Conservation (phyloP, 495 filamentous ascomycete genomes). For the Xylaria venustula region DNA sequence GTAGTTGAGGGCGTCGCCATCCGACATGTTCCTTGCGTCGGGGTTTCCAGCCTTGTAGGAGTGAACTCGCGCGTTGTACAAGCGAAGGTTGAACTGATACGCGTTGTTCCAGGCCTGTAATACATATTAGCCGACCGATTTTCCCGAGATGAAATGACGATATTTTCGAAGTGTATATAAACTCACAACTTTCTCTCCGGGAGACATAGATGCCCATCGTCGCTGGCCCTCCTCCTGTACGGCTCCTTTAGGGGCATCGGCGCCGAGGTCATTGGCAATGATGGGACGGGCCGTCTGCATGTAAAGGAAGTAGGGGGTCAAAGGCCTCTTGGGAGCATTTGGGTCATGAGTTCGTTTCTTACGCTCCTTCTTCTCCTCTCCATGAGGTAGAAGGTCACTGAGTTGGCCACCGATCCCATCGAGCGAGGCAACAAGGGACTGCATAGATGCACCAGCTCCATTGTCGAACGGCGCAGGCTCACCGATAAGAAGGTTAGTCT, state of each 20-base stretch:
- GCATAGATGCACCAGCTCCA: constrained; percentile 40
- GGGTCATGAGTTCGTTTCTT: constrained; percentile 88
- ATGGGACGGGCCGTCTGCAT: constrained; percentile 76
- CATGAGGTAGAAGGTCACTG: constrained; percentile 36
- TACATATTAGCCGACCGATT: constrained; percentile 11
- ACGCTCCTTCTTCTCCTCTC: constrained; percentile 73
- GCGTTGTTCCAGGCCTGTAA: constrained; percentile 67
- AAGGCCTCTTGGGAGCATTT: constrained; percentile 87
- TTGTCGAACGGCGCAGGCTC: constrained; percentile 52
- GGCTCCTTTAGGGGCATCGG: constrained; percentile 68
- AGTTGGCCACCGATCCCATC: constrained; percentile 34
- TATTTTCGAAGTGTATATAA: not conserved
- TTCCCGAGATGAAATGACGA: not conserved
- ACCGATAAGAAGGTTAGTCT: constrained; percentile 74
- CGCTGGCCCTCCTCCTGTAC: constrained; percentile 78
- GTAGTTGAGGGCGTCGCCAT: constrained; percentile 55
- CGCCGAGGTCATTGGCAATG: constrained; percentile 74
- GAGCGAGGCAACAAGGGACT: constrained; percentile 52
- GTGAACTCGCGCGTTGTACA: constrained; percentile 69
- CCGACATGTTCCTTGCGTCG: constrained; percentile 60
- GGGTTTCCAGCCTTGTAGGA: constrained; percentile 70
- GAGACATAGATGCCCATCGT: constrained; percentile 75
- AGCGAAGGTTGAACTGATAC: constrained; percentile 72
- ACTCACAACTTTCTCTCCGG: constrained; percentile 71
- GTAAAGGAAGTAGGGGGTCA: constrained; percentile 94